Evolutionary conservation across 2,329 filamentous ascomycete genomes (phyloP).

Genomic region (Chaetomium sp.): DNA sequence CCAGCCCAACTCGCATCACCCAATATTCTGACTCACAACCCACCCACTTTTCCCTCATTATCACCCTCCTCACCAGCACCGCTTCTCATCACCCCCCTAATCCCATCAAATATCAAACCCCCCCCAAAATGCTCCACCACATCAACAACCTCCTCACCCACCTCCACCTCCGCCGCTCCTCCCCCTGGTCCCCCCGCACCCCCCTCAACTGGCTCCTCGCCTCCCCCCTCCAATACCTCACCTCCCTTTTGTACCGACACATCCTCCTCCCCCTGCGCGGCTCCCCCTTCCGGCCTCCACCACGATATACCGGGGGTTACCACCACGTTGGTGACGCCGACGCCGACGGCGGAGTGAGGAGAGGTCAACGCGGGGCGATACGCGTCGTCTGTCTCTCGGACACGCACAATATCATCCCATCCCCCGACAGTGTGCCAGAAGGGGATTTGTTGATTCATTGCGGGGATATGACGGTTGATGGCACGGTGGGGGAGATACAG

Average conservation of each 20-base stretch:
- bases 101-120: not conserved
- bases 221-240: constrained; percentile 61
- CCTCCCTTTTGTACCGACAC: constrained; percentile 53
- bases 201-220: constrained; percentile 57
- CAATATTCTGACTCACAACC: too few species aligned
- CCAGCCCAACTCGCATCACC: too few species aligned
- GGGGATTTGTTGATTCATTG: constrained; percentile 87
- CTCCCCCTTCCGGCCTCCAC: constrained; percentile 52
- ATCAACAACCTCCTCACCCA: constrained; percentile 31
- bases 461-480: constrained; percentile 73
- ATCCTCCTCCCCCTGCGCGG: constrained; percentile 63
- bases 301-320: not conserved
- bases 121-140: constrained; percentile 1
- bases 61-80: too few species aligned
- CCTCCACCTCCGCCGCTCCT: constrained; percentile 43
- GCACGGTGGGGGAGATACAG: constrained; percentile 68
- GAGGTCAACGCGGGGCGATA: constrained; percentile 47
- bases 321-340: not conserved
- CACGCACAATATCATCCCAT: constrained; percentile 63
- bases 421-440: constrained; percentile 48
- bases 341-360: not conserved
- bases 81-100: not conserved
- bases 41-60: not conserved
- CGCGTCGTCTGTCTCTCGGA: constrained; percentile 85
- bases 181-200: constrained; percentile 44